phyloP scores from a whole-genome alignment of 1,139 yeast genomes.

The Candida tetrigidarum region DNA sequence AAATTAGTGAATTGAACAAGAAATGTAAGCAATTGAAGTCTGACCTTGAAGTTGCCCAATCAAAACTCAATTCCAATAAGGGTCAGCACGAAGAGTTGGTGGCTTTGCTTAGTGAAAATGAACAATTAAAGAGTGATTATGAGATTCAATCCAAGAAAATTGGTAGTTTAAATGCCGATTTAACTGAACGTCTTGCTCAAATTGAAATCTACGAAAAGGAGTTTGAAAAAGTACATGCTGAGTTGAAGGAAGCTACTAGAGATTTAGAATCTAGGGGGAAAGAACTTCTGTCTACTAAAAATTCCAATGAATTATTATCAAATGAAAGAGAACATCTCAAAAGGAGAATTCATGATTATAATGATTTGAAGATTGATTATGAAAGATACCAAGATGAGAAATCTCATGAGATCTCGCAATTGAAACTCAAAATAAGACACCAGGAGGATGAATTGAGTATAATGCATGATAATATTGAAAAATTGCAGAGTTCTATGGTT shows the following conservation, averaged over 20 bases:
- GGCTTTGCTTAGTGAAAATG: not conserved
- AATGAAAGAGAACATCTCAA: conserved; percentile 1
- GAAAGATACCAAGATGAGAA: not conserved
- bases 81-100: not conserved
- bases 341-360: not conserved
- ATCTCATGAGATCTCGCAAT: not conserved
- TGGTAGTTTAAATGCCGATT: not conserved
- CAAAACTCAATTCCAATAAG: not conserved
- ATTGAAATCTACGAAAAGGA: conserved; percentile 13
- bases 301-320: not conserved
- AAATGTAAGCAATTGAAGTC: conserved; percentile 1
- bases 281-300: conserved; percentile 2
- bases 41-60: not conserved
- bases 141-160: not conserved
- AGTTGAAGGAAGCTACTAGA: conserved; percentile 1
- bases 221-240: conserved; percentile 11
- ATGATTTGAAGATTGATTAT: not conserved
- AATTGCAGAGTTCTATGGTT: not conserved
- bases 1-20: not conserved
- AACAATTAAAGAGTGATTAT: not conserved
- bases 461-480: not conserved
- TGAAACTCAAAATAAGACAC: not conserved
- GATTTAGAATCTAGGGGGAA: not conserved
- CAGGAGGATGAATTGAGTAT: not conserved
- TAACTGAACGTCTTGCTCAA: conserved; percentile 3